Base-by-base conservation (phyloP, 192 early-diverging fungal genomes). In the Jimgerdemannia lactiflua region DNA sequence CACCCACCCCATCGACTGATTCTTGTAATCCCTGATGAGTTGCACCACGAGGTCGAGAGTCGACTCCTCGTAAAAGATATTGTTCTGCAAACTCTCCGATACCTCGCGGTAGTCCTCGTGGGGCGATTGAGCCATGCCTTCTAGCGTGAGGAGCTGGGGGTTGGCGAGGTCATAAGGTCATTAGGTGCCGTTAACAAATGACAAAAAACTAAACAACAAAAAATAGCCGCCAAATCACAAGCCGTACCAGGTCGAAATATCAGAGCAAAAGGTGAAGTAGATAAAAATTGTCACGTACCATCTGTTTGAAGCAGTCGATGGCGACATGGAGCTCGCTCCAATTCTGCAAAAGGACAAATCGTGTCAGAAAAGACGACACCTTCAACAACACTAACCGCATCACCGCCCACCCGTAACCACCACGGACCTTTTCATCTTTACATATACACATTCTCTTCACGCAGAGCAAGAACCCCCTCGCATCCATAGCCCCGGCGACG, bases 21-120 rank as follows among this genome's bases (percentile, higher is more conserved):
- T 73, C 11, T 79, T 90, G 82, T 85, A 91, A 8, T 72, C 68
- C 42, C 80, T 77, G 4, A 85, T 77, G 8, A 93, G 72, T 4
- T 87, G 80, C 9, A 86, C 67, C 69, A 92, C 79, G 9, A 90
- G 41, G n/a, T 94, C 92, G 4, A 92, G 74, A 0, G 85, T 87
- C 0, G 84, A 80, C 11, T 88, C 83, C 64, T 93, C 91, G 74
- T 94, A 91, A 43, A 91, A 94, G 39, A 94, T 71, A 70, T 93
- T 93, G 71, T 85, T 88, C 78, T 93, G 93, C 40, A 93, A 82
- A 72, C 86, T 84, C 40, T 87, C 85, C 3, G 93, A 85, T 1
- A 85, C 84, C 14, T 91, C 90, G 3, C 75, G 75, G 65, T 84
- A 87, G 4, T 89, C 84, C 64, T 86, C 80, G 17, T 84, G 77